Percentiles rank a stretch among this genome's conserved stretches.
Evolutionary conservation across 1,284 basidiomycete genomes (phyloP).

Genomic region (Boletus sp.): DNA sequence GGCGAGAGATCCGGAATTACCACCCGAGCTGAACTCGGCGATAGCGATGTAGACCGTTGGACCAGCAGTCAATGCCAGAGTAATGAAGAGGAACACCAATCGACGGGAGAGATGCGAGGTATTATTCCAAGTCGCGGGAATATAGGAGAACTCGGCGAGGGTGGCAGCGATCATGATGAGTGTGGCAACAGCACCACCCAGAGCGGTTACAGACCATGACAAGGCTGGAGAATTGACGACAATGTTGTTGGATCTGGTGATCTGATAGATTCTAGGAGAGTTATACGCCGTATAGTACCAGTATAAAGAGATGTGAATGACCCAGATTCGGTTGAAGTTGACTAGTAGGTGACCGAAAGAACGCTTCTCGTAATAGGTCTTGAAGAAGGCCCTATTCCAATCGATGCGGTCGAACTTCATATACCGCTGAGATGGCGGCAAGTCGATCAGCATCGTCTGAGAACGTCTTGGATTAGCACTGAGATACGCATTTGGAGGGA

Average conservation of each 20-base stretch:
- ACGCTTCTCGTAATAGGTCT: conserved; percentile 94
- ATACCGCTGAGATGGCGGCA: conserved; percentile 85
- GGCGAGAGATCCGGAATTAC: conserved; percentile 64
- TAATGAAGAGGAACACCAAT: conserved; percentile 79
- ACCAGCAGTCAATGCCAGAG: conserved; percentile 79
- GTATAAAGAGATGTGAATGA: conserved; percentile 88
- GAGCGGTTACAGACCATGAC: conserved; percentile 83
- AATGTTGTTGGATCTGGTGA: conserved; percentile 25
- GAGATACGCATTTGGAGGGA: background rate
- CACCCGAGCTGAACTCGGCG: conserved; percentile 47
- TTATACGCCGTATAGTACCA: conserved; percentile 96
- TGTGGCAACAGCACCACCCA: conserved; percentile 87
- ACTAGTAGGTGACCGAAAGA: conserved; percentile 92
- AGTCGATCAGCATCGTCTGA: conserved; percentile 83
- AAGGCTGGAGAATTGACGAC: conserved; percentile 62
- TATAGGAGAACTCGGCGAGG: conserved; percentile 89
- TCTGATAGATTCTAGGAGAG: conserved; percentile 77
- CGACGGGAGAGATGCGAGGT: conserved; percentile 89
- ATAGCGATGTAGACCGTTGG: conserved; percentile 90
- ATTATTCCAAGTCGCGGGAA: conserved; percentile 96
- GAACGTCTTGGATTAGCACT: conserved; percentile 4
- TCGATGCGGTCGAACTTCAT: conserved; percentile 95
- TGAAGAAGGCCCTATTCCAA: conserved; percentile 94
- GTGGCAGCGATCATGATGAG: conserved; percentile 93
- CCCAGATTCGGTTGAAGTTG: conserved; percentile 98